phyloP scores from a whole-genome alignment of 768 basidiomycete genomes.

The Xerocomus brunneocitrinus region DNA sequence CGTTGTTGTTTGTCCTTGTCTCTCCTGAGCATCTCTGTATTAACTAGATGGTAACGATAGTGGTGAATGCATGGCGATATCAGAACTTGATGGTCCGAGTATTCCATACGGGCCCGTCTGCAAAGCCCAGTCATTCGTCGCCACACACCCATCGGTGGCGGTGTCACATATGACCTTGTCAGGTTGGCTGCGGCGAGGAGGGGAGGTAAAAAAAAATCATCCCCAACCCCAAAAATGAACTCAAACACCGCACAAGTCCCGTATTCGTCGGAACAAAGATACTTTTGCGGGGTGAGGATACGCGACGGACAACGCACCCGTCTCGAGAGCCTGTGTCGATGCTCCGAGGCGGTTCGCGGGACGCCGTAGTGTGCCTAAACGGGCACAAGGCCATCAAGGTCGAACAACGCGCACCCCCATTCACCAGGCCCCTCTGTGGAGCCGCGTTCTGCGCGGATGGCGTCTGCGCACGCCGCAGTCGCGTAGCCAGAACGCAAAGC shows the following conservation, averaged over 20 bases:
- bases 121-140: background rate
- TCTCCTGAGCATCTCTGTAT: slow-evolving; percentile 7
- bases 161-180: slow-evolving; percentile 5
- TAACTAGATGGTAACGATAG: slow-evolving; percentile 2
- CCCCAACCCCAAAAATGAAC: background rate
- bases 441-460: too few relatives aligned
- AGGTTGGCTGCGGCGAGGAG: slow-evolving; percentile 1
- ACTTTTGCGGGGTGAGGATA: too few relatives aligned
- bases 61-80: background rate
- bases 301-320: too few relatives aligned
- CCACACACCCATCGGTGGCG: slow-evolving; percentile 3
- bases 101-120: background rate
- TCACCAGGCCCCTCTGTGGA: too few relatives aligned
- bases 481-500: too few relatives aligned
- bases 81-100: background rate
- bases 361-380: background rate
- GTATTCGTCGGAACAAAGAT: too few relatives aligned
- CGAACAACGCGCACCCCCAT: too few relatives aligned
- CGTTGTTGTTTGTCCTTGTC: background rate
- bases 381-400: background rate
- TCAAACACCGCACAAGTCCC: background rate
- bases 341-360: background rate
- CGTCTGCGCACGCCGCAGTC: background rate
- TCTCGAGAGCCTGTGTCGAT: too few relatives aligned
- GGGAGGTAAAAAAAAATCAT: background rate